Percentiles rank a stretch among this genome's conserved stretches.
Evolutionary conservation across 805 yeast genomes (phyloP).

Genomic region (Lipomyces sp.): DNA sequence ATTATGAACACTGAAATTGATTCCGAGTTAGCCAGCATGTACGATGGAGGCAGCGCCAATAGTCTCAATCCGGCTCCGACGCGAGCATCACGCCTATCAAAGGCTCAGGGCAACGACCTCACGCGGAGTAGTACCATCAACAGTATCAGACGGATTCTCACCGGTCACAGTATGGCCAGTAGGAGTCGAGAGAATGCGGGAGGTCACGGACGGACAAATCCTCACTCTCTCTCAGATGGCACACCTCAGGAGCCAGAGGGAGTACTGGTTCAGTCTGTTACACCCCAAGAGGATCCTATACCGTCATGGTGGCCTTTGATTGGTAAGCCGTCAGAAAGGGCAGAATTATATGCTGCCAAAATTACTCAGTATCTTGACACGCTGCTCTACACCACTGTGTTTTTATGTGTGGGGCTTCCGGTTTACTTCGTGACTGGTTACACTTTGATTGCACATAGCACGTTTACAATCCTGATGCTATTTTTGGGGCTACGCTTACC

Average conservation of each 20-base stretch:
- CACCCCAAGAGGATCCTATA: neutral
- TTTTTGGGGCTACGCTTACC: slow-evolving; percentile 55
- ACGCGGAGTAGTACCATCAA: slow-evolving; percentile 10
- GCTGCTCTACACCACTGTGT: slow-evolving; percentile 34
- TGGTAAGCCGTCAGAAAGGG: slow-evolving; percentile 31
- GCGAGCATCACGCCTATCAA: slow-evolving; percentile 7
- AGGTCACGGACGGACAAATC: neutral
- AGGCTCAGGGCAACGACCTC: slow-evolving; percentile 10
- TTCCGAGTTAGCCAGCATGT: slow-evolving; percentile 19
- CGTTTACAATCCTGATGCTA: slow-evolving; percentile 63
- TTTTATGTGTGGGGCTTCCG: slow-evolving; percentile 63
- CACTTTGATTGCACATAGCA: slow-evolving; percentile 65
- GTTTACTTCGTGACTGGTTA: slow-evolving; percentile 63
- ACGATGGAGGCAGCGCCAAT: slow-evolving; percentile 6
- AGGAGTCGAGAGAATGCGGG: neutral
- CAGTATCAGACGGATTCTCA: slow-evolving; percentile 12
- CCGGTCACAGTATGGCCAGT: slow-evolving; percentile 1
- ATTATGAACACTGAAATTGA: slow-evolving; percentile 17
- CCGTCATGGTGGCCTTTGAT: slow-evolving; percentile 10
- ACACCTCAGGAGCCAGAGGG: neutral
- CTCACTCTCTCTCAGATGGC: neutral
- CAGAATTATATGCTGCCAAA: slow-evolving; percentile 33
- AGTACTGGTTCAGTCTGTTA: neutral
- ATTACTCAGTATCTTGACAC: slow-evolving; percentile 36
- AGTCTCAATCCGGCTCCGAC: slow-evolving; percentile 8